Percentiles rank a stretch among this genome's conserved stretches.
phyloP scores from a whole-genome alignment of 2,329 filamentous ascomycete species.

The Coniosporium tulheliwenetii region DNA sequence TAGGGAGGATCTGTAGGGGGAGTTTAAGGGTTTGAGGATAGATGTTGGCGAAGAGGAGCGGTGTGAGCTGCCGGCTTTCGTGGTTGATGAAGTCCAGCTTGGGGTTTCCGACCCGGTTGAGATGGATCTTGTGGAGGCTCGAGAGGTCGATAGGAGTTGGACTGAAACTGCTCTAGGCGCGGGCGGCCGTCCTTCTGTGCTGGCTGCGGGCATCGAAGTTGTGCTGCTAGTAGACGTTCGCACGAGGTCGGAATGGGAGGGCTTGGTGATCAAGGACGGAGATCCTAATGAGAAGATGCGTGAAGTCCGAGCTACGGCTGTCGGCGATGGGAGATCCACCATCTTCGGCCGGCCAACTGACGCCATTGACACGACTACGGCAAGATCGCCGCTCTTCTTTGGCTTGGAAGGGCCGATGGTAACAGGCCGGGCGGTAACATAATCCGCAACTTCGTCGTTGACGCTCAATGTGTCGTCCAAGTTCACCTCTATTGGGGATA shows the following conservation, averaged over 20 bases:
- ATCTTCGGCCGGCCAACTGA: slow-evolving; percentile 21
- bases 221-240: background rate
- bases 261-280: background rate
- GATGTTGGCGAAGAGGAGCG: background rate
- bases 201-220: background rate
- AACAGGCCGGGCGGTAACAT: slow-evolving; percentile 1
- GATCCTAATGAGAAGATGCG: background rate
- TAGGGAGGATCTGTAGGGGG: background rate
- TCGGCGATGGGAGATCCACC: slow-evolving; percentile 14
- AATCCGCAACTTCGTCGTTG: slow-evolving; percentile 1
- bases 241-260: background rate
- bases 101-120: background rate
- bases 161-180: background rate
- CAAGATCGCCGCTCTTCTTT: slow-evolving; percentile 19
- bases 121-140: background rate
- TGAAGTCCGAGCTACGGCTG: background rate
- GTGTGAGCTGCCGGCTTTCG: background rate
- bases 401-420: slow-evolving; percentile 7
- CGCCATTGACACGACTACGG: slow-evolving; percentile 19
- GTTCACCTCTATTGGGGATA: slow-evolving; percentile 17
- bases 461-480: slow-evolving; percentile 9
- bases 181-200: too few relatives aligned
- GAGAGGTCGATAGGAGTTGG: background rate
- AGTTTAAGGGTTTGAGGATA: background rate
- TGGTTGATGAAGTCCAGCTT: background rate